Evolutionary conservation across 2,329 filamentous ascomycete species (phyloP).

Genomic region (Aspergillus neotritici): DNA sequence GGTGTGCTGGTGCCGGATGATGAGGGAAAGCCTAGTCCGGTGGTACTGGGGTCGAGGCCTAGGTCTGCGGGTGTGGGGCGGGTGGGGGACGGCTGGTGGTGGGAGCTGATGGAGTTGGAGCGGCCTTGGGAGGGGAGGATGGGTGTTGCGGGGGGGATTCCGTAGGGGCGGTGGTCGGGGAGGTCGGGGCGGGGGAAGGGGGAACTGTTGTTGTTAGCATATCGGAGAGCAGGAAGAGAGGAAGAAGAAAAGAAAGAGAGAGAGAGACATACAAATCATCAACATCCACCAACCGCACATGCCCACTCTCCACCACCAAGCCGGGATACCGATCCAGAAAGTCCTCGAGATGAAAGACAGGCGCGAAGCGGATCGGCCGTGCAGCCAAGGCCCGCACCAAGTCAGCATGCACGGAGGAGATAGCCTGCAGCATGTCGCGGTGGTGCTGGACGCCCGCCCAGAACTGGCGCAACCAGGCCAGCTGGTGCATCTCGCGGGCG

Average conservation of each 20-base stretch:
- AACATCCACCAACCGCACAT: constrained; percentile 65
- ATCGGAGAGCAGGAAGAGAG: not conserved
- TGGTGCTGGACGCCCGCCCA: constrained; percentile 79
- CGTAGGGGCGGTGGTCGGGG: constrained; percentile 14
- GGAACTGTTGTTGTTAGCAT: not conserved
- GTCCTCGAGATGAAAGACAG: constrained; percentile 78
- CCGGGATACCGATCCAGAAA: constrained; percentile 80
- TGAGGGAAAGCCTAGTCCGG: constrained; percentile 30
- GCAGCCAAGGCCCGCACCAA: constrained; percentile 67
- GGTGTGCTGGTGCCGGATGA: constrained; percentile 32
- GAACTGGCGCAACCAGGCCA: constrained; percentile 66
- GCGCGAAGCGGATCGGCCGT: constrained; percentile 66
- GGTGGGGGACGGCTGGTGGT: constrained; percentile 21
- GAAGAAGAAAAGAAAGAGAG: not conserved
- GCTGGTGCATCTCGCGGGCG: constrained; percentile 70
- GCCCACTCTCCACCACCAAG: constrained; percentile 66
- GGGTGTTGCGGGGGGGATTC: constrained; percentile 5
- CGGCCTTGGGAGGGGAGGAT: constrained; percentile 11
- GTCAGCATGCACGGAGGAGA: constrained; percentile 73
- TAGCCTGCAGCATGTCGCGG: constrained; percentile 67
- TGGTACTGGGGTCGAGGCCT: constrained; percentile 11
- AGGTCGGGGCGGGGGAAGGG: constrained; percentile 13
- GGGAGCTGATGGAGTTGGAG: constrained; percentile 18
- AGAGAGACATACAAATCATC: constrained; percentile 41
- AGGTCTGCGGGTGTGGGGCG: constrained; percentile 7